These are phyloP conservation scores for Candida sanyaensis DNA, from an alignment of 1,139 yeast genomes.

Conservation along the genomic window DNA sequence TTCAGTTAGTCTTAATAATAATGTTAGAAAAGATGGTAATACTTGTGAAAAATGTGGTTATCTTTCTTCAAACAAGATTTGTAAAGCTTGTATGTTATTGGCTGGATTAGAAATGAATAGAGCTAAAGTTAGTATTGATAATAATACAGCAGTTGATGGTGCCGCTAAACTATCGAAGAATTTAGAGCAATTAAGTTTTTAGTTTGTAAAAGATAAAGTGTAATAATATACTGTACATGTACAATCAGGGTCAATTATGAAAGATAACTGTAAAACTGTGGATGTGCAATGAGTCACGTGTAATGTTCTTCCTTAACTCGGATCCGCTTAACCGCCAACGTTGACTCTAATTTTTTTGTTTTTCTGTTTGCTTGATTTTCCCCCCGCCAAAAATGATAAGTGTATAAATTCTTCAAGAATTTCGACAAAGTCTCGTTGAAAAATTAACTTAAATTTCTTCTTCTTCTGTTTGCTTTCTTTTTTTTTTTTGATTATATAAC, in stretches of 20 bases:
- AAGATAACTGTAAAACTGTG: too few relatives aligned
- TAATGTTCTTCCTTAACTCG: not conserved
- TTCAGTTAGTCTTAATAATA: conserved; percentile 43
- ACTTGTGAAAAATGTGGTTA: conserved; percentile 91
- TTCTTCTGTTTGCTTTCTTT: not conserved
- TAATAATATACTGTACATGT: not conserved
- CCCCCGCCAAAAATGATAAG: not conserved
- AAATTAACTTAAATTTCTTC: not conserved
- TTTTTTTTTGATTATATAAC: not conserved
- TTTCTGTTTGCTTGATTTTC: not conserved
- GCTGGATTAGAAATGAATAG: conserved; percentile 82
- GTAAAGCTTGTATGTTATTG: conserved; percentile 90
- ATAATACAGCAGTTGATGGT: conserved; percentile 54
- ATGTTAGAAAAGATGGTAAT: conserved; percentile 58
- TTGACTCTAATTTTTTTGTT: not conserved
- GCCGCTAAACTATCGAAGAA: conserved; percentile 70
- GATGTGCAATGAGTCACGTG: not conserved
- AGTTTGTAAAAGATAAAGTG: conserved; percentile 8
- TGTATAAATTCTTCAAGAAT: not conserved
- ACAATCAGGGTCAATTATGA: too few relatives aligned
- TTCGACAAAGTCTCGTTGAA: not conserved
- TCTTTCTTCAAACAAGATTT: conserved; percentile 79
- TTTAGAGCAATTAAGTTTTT: conserved; percentile 66
- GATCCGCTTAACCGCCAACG: not conserved
- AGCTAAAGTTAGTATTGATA: conserved; percentile 59